Evolutionary conservation across 768 basidiomycete species (phyloP).

Genomic region (Collybiopsis confluens): DNA sequence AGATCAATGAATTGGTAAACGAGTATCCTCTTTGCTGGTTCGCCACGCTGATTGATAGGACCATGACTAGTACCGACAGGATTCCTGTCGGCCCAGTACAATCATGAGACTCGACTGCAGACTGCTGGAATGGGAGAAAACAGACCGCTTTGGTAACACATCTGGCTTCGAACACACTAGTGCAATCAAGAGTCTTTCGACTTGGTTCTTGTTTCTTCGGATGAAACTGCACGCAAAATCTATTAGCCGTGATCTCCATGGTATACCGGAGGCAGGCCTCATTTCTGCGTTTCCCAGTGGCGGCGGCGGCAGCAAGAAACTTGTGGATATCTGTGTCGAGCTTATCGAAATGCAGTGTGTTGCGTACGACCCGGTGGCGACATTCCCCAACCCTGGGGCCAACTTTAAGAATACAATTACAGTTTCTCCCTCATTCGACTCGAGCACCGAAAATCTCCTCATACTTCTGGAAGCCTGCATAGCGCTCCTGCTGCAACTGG

Average conservation of each 20-base stretch:
- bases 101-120: neutral
- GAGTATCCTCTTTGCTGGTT: neutral
- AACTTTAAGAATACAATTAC: neutral
- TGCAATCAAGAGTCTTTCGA: neutral
- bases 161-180: neutral
- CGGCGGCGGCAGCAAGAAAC: too few relatives aligned
- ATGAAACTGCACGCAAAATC: neutral
- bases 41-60: neutral
- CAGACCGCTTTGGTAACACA: neutral
- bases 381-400: neutral
- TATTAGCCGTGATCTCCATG: neutral
- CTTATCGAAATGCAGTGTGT: neutral
- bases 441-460: neutral
- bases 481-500: neutral
- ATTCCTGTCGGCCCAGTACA: neutral
- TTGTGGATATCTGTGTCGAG: neutral
- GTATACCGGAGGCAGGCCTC: neutral
- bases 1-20: neutral
- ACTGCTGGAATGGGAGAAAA: neutral
- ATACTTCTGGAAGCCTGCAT: neutral
- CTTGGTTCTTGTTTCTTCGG: neutral
- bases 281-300: neutral
- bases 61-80: neutral
- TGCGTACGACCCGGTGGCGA: neutral
- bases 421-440: neutral